These are phyloP conservation scores for Suhomyces bolitotheri DNA, from an alignment of 1,139 yeast genomes.

Conservation along the genomic window DNA sequence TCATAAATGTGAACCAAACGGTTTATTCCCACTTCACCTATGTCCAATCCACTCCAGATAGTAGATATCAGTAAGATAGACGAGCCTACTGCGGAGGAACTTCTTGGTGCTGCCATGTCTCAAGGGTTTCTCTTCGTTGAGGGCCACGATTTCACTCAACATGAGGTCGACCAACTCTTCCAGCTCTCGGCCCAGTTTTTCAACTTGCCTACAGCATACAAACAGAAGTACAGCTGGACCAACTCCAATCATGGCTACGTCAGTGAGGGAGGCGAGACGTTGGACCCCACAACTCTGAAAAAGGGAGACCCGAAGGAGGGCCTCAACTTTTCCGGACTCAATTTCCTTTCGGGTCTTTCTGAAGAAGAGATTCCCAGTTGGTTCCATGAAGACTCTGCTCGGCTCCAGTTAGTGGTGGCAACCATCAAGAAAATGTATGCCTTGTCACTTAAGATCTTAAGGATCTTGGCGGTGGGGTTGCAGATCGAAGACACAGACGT, in stretches of 20 bases:
- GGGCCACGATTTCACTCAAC: constrained; percentile 64
- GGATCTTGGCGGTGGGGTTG: constrained; percentile 60
- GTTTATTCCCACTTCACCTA: no score
- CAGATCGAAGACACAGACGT: constrained; percentile 47
- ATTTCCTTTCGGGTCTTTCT: constrained; percentile 41
- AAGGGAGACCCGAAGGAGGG: constrained; percentile 67
- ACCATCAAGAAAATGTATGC: constrained; percentile 44
- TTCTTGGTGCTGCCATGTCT: constrained; percentile 63
- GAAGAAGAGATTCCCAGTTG: constrained; percentile 42
- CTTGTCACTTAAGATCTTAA: constrained; percentile 43
- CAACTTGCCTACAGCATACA: constrained; percentile 49
- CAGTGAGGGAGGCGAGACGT: constrained; percentile 57
- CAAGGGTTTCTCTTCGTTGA: constrained; percentile 75
- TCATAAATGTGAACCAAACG: no score
- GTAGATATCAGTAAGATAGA: constrained; percentile 56
- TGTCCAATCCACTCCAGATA: constrained; percentile 44
- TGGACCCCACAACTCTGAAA: constrained; percentile 51
- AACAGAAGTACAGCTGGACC: constrained; percentile 48
- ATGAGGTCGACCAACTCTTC: constrained; percentile 59
- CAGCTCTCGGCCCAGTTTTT: constrained; percentile 57
- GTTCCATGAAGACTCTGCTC: constrained; percentile 35
- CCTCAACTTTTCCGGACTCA: constrained; percentile 44
- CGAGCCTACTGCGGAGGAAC: constrained; percentile 46
- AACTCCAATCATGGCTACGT: constrained; percentile 65
- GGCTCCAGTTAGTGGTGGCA: constrained; percentile 32